Evolutionary conservation across 495 filamentous ascomycete species (phyloP).

Genomic region (Xylaria longipes): DNA sequence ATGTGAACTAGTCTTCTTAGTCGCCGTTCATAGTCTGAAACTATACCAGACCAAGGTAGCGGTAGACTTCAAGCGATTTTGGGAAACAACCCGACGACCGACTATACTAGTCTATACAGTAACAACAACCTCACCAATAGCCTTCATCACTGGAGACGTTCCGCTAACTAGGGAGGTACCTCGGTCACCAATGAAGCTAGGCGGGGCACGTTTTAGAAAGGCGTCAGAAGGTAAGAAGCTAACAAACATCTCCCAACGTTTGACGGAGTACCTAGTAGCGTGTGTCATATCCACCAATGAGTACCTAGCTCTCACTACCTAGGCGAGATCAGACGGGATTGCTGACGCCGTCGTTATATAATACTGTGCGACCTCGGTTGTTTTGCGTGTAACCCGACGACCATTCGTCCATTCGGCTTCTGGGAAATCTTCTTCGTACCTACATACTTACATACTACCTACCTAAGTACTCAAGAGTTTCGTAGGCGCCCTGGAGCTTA

Average conservation of each 20-base stretch:
- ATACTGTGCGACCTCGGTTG: conserved; percentile 2
- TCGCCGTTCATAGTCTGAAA: not conserved
- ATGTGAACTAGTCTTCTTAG: not conserved
- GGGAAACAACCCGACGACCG: not conserved
- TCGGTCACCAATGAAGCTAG: not conserved
- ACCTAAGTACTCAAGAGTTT: too few relatives aligned
- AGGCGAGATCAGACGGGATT: conserved; percentile 14
- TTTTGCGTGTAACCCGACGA: not conserved
- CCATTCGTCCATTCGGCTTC: not conserved
- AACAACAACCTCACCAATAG: not conserved
- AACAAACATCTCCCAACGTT: conserved; percentile 1
- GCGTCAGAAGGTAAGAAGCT: not conserved
- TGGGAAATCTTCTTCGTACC: not conserved
- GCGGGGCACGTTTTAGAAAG: not conserved
- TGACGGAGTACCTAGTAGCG: not conserved
- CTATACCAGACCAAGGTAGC: not conserved
- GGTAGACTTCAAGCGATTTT: not conserved
- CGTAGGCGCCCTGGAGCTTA: not conserved
- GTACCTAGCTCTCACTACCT: not conserved
- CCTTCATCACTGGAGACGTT: not conserved
- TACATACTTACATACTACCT: not conserved
- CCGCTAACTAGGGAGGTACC: not conserved
- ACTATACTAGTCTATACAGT: not conserved
- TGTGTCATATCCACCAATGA: not conserved
- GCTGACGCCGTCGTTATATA: conserved; percentile 2